Base-by-base conservation (phyloP, 129 eudicot species). In the Oenanthe sinensis region DNA sequence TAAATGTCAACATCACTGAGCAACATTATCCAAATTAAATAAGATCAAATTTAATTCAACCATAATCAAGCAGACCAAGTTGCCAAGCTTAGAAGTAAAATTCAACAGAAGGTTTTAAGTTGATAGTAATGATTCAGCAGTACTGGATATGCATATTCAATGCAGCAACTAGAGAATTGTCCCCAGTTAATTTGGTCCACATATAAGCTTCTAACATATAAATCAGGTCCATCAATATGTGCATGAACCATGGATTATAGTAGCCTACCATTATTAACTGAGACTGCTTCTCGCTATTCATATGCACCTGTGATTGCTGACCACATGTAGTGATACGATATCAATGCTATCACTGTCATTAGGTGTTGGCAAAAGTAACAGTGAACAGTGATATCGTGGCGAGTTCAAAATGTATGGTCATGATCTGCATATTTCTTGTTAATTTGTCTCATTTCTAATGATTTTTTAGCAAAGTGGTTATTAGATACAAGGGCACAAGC, bases 261-360 rank as follows among this genome's bases (percentile, higher is more conserved):
- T 44, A 13, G 76, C 37, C 20, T 8, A 22, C 33, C 17, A 44
- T 72, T n/a, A 62, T 26, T 26, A 67, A 67, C 71, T 6, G 6
- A 63, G 40, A 55, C 39, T 63, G 22, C 72, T 12, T 67, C 42
- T 28, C 28, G 19, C 20, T 65, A 15, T 13, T 33, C 19, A 26
- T 26, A 26, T 65, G 28, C 17, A 65, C 40, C 14, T 30, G 20
- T 63, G 71, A 65, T 65, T 65, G 71, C 40, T 65, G 40, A 39
- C 71, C 71, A 28, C 71, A 65, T 28, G 71, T 65, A 65, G 71
- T 65, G 71, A 30, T 42, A 54, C 12, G 9, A 44, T 52, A 62
- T 74, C 52, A 74, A 62, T 80, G 62, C 75, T 74, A 47, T 74
- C 75, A 63, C 49, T 63, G 43, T 60, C n/a, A 43, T 13, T 54